Base-by-base conservation (phyloP, 345 rosid genomes). In the Geranium rotundifolium region DNA sequence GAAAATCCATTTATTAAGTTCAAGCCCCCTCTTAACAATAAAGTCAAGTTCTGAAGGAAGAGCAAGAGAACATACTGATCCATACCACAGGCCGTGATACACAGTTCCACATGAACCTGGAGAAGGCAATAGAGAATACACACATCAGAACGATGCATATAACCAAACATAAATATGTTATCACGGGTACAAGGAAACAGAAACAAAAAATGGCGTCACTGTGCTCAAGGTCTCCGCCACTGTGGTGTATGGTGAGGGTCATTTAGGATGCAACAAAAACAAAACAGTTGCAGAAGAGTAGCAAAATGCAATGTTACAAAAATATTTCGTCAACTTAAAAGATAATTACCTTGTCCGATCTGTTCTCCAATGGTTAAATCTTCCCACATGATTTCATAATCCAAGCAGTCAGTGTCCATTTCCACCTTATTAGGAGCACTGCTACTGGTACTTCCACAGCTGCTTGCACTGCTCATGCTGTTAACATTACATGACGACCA, bases 71-170 rank as follows among this genome's bases (percentile, higher is more conserved):
- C 97, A 66, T 93, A 93, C 99, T 67, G 97, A 93, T 87, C 93
- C 99, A 73, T 79, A 89, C 99, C 99, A 92, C 79, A 93, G 86
- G 59, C 87, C 96, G 58, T 87, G 96, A 76, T 90, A 90, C n/a
- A 93, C 99, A 56, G 95, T 93, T 69, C 99, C 99, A 64, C 99
- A 93, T 70, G 97, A 90, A 75, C 99, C 99, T 93, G 90, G 55
- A 46, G 58, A 41, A 62, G 65, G 59, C 75, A 69, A 67, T n/a
- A 31, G 1, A 55, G 58, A 23, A 60, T 70, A 63, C 63, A 49
- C 61, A 46, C 58, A 65, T 74, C 57, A 79, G 72, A 60, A 63
- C 54, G 64, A 64, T 50, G 29, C 5, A 29, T 59, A 67, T 13
- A 66, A 50, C 49, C 18, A 12, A 56, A 5, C n/a, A n/a, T n/a